Conservation (phyloP, 805 yeast species). For the Kregervanrija fluxuum region DNA sequence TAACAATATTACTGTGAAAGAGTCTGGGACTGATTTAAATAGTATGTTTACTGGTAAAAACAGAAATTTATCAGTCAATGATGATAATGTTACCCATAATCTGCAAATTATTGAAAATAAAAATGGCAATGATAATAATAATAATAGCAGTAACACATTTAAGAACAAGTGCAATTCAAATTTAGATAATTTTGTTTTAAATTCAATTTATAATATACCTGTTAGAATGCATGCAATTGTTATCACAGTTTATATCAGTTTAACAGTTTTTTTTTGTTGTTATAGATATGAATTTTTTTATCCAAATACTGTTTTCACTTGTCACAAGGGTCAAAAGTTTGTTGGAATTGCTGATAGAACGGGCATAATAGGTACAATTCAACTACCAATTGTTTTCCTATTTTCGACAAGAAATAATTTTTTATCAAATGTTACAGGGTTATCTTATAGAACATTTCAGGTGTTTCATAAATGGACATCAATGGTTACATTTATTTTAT, state of each 20-base stretch:
- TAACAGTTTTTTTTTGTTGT: conserved; percentile 23
- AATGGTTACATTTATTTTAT: conserved; percentile 31
- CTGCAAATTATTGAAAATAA: background rate
- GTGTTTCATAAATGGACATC: conserved; percentile 35
- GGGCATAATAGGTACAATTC: conserved; percentile 36
- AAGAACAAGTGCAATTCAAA: conserved; percentile 1
- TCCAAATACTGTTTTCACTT: conserved; percentile 27
- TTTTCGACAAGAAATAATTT: conserved; percentile 32
- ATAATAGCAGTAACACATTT: background rate
- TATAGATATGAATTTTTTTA: conserved; percentile 20
- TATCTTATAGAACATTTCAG: conserved; percentile 30
- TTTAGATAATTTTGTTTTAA: conserved; percentile 4
- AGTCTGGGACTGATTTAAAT: conserved; percentile 3
- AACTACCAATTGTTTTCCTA: conserved; percentile 28
- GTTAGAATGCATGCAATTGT: conserved; percentile 27
- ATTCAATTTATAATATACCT: conserved; percentile 23
- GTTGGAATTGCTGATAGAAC: conserved; percentile 37
- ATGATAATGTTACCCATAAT: background rate
- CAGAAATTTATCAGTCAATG: conserved; percentile 1
- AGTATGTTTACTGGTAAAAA: conserved; percentile 5
- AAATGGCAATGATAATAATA: background rate
- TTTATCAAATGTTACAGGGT: conserved; percentile 25
- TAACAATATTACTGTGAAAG: background rate
- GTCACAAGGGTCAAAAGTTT: conserved; percentile 21
- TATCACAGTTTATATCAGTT: conserved; percentile 20